Conservation (phyloP, 2,329 filamentous ascomycete genomes). For the Fusarium poae region DNA sequence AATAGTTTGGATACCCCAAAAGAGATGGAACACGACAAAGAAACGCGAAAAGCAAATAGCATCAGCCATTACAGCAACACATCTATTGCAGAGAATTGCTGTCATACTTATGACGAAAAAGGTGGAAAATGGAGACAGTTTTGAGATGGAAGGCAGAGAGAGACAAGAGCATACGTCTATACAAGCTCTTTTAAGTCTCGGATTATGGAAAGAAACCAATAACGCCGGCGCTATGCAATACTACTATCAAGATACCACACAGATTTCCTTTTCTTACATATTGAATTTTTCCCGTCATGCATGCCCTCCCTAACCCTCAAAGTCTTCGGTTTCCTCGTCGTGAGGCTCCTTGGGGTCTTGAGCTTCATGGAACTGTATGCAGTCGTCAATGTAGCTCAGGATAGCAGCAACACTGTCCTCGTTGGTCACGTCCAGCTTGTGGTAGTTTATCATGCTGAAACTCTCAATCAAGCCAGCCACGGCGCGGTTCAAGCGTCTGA, state of each 20-base stretch:
- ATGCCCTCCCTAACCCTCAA: conserved; percentile 44
- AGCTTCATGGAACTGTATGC: conserved; percentile 92
- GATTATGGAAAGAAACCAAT: conserved; percentile 40
- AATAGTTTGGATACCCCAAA: conserved; percentile 34
- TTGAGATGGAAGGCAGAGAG: conserved; percentile 11
- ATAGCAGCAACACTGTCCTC: conserved; percentile 90
- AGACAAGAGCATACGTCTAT: conserved; percentile 26
- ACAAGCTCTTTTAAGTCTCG: conserved; percentile 36
- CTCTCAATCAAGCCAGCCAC: conserved; percentile 94
- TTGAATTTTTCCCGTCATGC: conserved; percentile 11
- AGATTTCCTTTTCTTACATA: conserved; percentile 23
- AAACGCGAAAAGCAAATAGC: conserved; percentile 15
- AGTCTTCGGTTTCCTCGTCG: conserved; percentile 64
- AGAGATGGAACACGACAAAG: conserved; percentile 13
- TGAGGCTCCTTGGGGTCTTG: conserved; percentile 89
- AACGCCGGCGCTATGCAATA: conserved; percentile 52
- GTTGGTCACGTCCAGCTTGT: conserved; percentile 88
- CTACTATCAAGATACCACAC: conserved; percentile 40
- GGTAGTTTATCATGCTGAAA: conserved; percentile 97
- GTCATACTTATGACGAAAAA: conserved; percentile 30
- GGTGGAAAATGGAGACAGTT: conserved; percentile 26
- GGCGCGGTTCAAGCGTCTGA: conserved; percentile 85
- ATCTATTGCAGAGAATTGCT: conserved; percentile 3
- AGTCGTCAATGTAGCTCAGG: conserved; percentile 93
- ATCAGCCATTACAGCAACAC: conserved; percentile 6